Conservation (phyloP, 495 filamentous ascomycete genomes). For the Letharia lupina region DNA sequence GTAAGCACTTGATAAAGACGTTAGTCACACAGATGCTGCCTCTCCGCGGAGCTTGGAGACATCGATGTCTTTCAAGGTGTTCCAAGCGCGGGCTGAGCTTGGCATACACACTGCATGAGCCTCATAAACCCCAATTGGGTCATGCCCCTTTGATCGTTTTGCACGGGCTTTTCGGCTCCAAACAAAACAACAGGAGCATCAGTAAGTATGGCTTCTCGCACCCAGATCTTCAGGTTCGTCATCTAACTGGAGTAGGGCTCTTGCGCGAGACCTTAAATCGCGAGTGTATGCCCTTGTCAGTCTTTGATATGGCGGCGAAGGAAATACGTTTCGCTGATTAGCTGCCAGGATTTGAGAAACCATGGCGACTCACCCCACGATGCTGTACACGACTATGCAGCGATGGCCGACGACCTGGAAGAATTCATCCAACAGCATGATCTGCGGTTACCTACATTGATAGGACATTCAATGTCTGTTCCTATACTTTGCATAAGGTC, state of each 20-base stretch:
- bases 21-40: background rate
- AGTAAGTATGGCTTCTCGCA: conserved; percentile 65
- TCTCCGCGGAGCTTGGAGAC: background rate
- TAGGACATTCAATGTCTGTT: conserved; percentile 89
- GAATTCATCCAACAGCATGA: conserved; percentile 70
- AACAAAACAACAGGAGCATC: conserved; percentile 90
- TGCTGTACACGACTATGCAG: conserved; percentile 66
- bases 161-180: conserved; percentile 92
- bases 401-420: conserved; percentile 81
- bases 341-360: conserved; percentile 77
- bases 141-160: conserved; percentile 74
- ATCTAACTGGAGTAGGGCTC: conserved; percentile 46
- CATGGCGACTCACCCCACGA: conserved; percentile 86
- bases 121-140: conserved; percentile 19
- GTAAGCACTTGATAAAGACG: no score
- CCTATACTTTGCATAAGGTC: background rate
- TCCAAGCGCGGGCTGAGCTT: conserved; percentile 20
- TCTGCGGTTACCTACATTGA: conserved; percentile 61
- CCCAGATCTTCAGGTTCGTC: background rate
- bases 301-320: conserved; percentile 9
- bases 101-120: conserved; percentile 24
- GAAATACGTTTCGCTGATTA: background rate
- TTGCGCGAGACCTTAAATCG: conserved; percentile 74
- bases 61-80: background rate
- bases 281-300: conserved; percentile 76